phyloP scores from a whole-genome alignment of 2,329 filamentous ascomycete species.

The Fusarium verrucosum region DNA sequence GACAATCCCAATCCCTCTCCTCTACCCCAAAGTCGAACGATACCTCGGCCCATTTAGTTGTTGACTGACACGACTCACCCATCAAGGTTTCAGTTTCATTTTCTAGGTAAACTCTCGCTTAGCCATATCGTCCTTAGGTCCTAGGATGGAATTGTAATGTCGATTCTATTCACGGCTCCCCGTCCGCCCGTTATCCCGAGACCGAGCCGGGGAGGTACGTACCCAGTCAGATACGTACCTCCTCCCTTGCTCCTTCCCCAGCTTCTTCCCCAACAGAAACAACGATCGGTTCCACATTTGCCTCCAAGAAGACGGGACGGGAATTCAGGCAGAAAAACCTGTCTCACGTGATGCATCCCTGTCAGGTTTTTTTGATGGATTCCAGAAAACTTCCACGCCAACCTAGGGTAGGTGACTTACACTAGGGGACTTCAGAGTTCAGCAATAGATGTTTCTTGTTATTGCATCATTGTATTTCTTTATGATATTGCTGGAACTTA shows the following conservation, averaged over 20 bases:
- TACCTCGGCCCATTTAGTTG: conserved; percentile 37
- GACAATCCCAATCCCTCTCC: not conserved
- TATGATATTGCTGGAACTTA: no score
- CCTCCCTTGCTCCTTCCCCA: conserved; percentile 33
- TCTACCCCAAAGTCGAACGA: conserved; percentile 32
- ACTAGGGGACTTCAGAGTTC: no score
- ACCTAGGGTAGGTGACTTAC: no score
- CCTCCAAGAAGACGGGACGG: no score
- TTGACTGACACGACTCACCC: conserved; percentile 26
- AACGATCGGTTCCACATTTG: conserved; percentile 35
- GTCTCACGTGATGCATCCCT: conserved; percentile 30
- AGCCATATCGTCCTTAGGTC: not conserved
- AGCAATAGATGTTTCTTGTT: no score
- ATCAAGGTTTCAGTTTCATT: not conserved
- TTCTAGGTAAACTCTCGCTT: conserved; percentile 3
- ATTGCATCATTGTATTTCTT: no score
- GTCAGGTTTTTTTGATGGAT: not conserved
- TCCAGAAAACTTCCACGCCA: conserved; percentile 19
- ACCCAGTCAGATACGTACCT: conserved; percentile 27
- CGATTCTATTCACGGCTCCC: conserved; percentile 1
- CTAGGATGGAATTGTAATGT: conserved; percentile 3
- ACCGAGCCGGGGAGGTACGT: conserved; percentile 20
- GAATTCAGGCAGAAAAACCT: conserved; percentile 17
- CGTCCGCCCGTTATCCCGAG: conserved; percentile 33
- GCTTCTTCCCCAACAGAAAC: conserved; percentile 45